These are phyloP conservation scores for Exophiala calicioides DNA, from an alignment of 2,329 filamentous ascomycete species.

Conservation along the genomic window DNA sequence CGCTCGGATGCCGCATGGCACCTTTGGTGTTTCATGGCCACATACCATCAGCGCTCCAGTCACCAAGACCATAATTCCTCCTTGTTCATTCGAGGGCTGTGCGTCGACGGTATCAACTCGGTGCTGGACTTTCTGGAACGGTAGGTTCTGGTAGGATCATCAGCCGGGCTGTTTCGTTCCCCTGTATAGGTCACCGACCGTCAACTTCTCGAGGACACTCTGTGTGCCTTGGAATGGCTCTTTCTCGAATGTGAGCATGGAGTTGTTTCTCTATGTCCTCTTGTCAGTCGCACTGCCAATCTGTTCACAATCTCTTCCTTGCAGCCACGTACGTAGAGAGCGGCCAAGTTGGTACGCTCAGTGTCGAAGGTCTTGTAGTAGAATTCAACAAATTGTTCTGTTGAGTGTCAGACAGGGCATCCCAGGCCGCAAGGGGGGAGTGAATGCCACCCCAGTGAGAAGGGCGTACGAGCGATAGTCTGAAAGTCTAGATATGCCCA, in stretches of 20 bases:
- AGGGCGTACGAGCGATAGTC: slow-evolving; percentile 42
- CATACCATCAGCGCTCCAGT: slow-evolving; percentile 82
- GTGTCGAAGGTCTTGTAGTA: slow-evolving; percentile 88
- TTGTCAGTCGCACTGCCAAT: slow-evolving; percentile 11
- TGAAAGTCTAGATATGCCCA: slow-evolving; percentile 37
- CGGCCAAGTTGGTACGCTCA: slow-evolving; percentile 63
- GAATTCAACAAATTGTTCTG: slow-evolving; percentile 84
- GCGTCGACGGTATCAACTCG: slow-evolving; percentile 75
- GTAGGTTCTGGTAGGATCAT: slow-evolving; percentile 60
- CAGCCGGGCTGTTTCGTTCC: slow-evolving; percentile 1
- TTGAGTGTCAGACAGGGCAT: slow-evolving; percentile 27
- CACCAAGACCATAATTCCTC: slow-evolving; percentile 80
- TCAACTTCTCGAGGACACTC: slow-evolving; percentile 77
- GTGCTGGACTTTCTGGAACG: slow-evolving; percentile 81
- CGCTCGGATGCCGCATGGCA: background rate
- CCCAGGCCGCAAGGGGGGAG: background rate
- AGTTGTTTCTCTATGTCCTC: slow-evolving; percentile 66
- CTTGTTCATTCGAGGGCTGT: slow-evolving; percentile 67
- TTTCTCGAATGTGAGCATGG: slow-evolving; percentile 93
- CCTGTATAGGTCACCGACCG: slow-evolving; percentile 55
- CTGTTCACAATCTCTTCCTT: background rate
- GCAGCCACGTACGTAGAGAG: slow-evolving; percentile 73
- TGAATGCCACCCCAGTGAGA: no score
- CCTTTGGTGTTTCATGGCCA: slow-evolving; percentile 53
- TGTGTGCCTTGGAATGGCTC: slow-evolving; percentile 63